phyloP scores from a whole-genome alignment of 2,329 filamentous ascomycete species.

The Thelonectria olida region DNA sequence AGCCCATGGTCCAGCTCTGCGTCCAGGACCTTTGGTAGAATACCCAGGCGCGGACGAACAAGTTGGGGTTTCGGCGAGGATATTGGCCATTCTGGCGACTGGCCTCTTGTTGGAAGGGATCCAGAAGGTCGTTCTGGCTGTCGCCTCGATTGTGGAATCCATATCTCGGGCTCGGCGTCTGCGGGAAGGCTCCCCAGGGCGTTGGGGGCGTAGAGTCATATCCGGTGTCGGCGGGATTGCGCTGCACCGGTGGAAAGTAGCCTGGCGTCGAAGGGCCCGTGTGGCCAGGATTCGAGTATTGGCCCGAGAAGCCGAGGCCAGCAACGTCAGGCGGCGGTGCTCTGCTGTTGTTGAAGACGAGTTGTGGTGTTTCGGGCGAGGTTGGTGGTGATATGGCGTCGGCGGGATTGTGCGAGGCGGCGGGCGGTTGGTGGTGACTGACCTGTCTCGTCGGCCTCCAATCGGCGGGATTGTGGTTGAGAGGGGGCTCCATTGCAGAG shows the following conservation, averaged over 20 bases:
- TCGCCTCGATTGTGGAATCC: conserved; percentile 7
- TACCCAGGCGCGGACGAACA: conserved; percentile 2
- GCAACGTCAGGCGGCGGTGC: not conserved
- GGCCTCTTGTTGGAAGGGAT: not conserved
- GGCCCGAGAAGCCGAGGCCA: not conserved
- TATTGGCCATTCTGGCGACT: not conserved
- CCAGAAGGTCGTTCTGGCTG: conserved; percentile 1
- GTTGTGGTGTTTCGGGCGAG: conserved; percentile 16
- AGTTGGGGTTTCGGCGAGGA: not conserved
- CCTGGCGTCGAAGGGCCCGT: not conserved
- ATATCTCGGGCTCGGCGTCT: conserved; percentile 1
- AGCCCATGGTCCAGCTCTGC: conserved; percentile 38
- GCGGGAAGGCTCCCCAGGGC: conserved; percentile 10
- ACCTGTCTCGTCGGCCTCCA: conserved; percentile 16
- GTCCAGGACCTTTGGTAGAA: conserved; percentile 27
- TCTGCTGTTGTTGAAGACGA: not conserved
- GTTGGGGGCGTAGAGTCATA: not conserved
- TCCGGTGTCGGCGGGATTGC: not conserved
- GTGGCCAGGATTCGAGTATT: not conserved
- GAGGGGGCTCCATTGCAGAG: conserved; percentile 7
- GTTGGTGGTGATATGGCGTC: not conserved
- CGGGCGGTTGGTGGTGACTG: not conserved
- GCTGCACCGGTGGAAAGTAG: not conserved
- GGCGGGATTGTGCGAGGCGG: not conserved
- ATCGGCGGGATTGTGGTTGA: conserved; percentile 1